Base-by-base conservation (phyloP, 805 yeast genomes). In the Candida pseudofarinosa region DNA sequence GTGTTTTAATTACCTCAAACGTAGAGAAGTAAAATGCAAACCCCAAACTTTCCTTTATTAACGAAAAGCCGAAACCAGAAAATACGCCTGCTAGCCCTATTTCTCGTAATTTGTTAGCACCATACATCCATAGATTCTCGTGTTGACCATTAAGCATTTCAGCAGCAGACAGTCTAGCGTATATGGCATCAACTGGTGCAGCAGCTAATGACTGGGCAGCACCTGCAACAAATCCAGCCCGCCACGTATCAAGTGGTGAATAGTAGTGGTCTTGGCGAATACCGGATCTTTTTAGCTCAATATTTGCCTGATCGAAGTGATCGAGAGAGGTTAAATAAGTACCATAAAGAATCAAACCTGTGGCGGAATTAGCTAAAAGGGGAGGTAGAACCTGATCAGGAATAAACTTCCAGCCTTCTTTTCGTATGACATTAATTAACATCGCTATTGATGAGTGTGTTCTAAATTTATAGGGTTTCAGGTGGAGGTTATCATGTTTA, bases 101-200 rank as follows among this genome's bases (percentile, higher is more conserved):
- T 48, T 85, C 85, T 46, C 68, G 68, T 40, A 89, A 65, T 55
- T 88, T 88, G 39, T 73, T 71, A 19, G 74, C 58, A 0, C 91
- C 89, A 61, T 88, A 91, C 19, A 65, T 64, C 95, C 97, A 88
- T 43, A 90, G 60, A 44, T 84, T 84, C 44, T 77, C 77, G 60
- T 85, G 82, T 26, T 74, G 54, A 4, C 88, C 85, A 40, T 76
- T 74, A 13, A 88, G 62, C 41, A 90, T 65, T 50, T 88, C 96
- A 8, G 84, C 77, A 4, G 88, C 83, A 1, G 81, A 74, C 49
- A 90, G 86, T 50, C 97, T 73, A 1, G 95, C 79, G 55, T 84
- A 85, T 3, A 91, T 80, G 5, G 97, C 96, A 63, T 91, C 97
- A 3, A 91, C 73, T 0, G 98, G 98, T 1, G 97, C 91, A 1